phyloP scores from a whole-genome alignment of 2,329 filamentous ascomycete genomes.

The Zasmidium angulare region DNA sequence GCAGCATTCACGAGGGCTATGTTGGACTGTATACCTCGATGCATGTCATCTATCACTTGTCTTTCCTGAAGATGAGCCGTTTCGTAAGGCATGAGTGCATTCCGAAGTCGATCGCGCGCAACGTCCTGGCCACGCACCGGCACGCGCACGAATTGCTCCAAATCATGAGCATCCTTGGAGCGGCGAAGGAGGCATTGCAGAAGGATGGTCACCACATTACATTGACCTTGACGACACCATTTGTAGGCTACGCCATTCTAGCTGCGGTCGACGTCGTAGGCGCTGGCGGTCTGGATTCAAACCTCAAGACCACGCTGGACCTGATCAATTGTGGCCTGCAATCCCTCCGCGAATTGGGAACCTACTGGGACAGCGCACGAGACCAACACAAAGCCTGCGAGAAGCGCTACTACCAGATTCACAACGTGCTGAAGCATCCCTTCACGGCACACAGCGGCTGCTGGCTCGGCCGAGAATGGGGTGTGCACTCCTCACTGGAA shows the following conservation, averaged over 20 bases:
- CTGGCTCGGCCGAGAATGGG: slow-evolving; percentile 37
- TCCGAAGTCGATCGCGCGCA: slow-evolving; percentile 44
- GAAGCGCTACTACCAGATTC: slow-evolving; percentile 47
- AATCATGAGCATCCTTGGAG: slow-evolving; percentile 26
- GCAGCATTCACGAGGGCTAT: slow-evolving; percentile 54
- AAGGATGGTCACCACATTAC: slow-evolving; percentile 43
- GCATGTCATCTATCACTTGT: slow-evolving; percentile 66
- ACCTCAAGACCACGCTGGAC: slow-evolving; percentile 54
- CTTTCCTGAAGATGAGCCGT: slow-evolving; percentile 65
- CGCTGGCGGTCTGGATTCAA: slow-evolving; percentile 55
- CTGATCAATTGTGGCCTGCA: slow-evolving; percentile 54
- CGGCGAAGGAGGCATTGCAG: slow-evolving; percentile 19
- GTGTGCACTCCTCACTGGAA: slow-evolving; percentile 33
- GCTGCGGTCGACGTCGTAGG: slow-evolving; percentile 67
- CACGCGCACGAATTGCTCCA: slow-evolving; percentile 56
- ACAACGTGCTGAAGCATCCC: slow-evolving; percentile 38
- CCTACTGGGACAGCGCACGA: slow-evolving; percentile 60
- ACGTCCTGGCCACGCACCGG: slow-evolving; percentile 51
- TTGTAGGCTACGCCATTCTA: slow-evolving; percentile 61
- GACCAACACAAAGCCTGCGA: slow-evolving; percentile 53
- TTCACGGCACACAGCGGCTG: slow-evolving; percentile 38
- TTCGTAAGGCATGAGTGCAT: slow-evolving; percentile 52
- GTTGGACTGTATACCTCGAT: slow-evolving; percentile 62
- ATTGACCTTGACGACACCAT: slow-evolving; percentile 48
- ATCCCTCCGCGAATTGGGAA: slow-evolving; percentile 57